Conservation (phyloP, 2,329 filamentous ascomycete species). For the Fusarium goolgardi region DNA sequence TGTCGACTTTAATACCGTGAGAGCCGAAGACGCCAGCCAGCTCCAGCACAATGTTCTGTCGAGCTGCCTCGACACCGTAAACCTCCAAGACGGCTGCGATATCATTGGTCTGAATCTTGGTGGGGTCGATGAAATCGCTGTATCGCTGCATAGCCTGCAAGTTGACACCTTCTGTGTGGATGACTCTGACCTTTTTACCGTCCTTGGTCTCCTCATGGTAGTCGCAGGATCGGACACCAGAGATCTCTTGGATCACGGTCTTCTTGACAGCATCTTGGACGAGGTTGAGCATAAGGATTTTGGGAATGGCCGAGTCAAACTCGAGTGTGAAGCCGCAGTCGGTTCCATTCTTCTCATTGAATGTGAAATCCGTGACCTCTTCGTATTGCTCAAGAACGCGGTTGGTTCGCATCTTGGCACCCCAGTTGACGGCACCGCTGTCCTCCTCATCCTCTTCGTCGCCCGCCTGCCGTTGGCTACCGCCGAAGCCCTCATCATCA, state of each 20-base stretch:
- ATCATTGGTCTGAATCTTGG: constrained; percentile 91
- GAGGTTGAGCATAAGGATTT: constrained; percentile 91
- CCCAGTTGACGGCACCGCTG: constrained; percentile 53
- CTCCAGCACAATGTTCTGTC: constrained; percentile 87
- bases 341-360: constrained; percentile 77
- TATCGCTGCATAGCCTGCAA: constrained; percentile 91
- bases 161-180: constrained; percentile 88
- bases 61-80: constrained; percentile 94
- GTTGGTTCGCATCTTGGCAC: constrained; percentile 66
- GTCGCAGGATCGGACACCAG: constrained; percentile 78
- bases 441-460: constrained; percentile 53
- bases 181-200: constrained; percentile 56
- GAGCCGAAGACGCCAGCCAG: constrained; percentile 85
- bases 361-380: constrained; percentile 81
- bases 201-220: constrained; percentile 63
- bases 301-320: constrained; percentile 83
- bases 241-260: constrained; percentile 88
- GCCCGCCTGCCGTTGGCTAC: constrained; percentile 60
- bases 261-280: constrained; percentile 83
- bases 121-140: constrained; percentile 84
- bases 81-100: constrained; percentile 84
- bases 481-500: constrained; percentile 66
- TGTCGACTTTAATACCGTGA: constrained; percentile 93
- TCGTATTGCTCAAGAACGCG: constrained; percentile 72
- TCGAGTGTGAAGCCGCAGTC: constrained; percentile 86